phyloP scores from a whole-genome alignment of 495 filamentous ascomycete species.

The Aspergillus carlsbadensis region DNA sequence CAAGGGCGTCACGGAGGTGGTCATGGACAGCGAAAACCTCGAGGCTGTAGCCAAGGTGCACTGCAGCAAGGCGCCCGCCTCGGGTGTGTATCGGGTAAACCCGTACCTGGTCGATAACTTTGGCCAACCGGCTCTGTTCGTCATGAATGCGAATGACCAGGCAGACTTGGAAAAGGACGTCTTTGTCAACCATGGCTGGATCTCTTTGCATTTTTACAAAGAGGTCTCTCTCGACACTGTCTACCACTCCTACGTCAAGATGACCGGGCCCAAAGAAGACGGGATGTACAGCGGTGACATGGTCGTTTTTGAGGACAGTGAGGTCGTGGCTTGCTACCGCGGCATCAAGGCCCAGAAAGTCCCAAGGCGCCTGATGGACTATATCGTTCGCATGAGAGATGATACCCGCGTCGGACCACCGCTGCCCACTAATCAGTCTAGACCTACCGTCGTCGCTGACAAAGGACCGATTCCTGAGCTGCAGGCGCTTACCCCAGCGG shows the following conservation, averaged over 20 bases:
- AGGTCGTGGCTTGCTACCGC: constrained; percentile 66
- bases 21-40: constrained; percentile 63
- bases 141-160: constrained; percentile 74
- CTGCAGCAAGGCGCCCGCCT: constrained; percentile 30
- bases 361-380: constrained; percentile 32
- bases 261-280: constrained; percentile 43
- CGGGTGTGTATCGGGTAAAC: constrained; percentile 13
- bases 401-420: constrained; percentile 3
- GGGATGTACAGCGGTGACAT: constrained; percentile 53
- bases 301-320: constrained; percentile 50
- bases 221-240: constrained; percentile 60
- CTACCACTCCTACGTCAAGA: constrained; percentile 71
- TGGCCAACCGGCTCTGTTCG: constrained; percentile 67
- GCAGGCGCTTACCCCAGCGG: no score
- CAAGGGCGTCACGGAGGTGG: constrained; percentile 58
- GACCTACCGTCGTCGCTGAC: no score
- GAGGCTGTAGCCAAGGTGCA: constrained; percentile 71
- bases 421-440: no score
- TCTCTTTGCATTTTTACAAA: constrained; percentile 67
- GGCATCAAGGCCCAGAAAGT: constrained; percentile 43
- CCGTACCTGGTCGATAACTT: constrained; percentile 74
- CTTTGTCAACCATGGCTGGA: constrained; percentile 77
- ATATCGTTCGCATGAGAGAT: neutral
- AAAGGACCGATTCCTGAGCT: no score
- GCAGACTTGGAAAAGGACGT: constrained; percentile 68